phyloP scores from a whole-genome alignment of 192 early-diverging fungal species.

The Coemansia sp. region DNA sequence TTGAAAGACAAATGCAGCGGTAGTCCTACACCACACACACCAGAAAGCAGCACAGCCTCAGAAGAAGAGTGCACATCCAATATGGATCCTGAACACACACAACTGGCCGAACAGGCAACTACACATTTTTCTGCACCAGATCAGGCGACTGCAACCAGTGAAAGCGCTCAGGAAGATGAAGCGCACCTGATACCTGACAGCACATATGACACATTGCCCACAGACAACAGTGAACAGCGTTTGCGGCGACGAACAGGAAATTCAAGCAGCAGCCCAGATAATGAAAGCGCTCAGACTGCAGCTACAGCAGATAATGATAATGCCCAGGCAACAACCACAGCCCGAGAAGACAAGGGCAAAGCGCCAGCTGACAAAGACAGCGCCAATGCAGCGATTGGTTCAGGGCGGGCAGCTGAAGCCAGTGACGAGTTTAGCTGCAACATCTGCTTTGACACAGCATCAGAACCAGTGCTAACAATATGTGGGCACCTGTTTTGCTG shows the following conservation, averaged over 20 bases:
- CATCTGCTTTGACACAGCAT: slow-evolving; percentile 72
- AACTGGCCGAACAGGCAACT: background rate
- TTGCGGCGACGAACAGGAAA: slow-evolving; percentile 15
- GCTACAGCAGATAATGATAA: slow-evolving; percentile 5
- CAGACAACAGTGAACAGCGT: background rate
- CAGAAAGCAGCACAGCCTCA: background rate
- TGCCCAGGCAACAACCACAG: slow-evolving; percentile 2
- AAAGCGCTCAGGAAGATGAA: no score
- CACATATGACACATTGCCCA: background rate
- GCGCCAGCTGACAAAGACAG: background rate
- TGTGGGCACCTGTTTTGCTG: slow-evolving; percentile 83
- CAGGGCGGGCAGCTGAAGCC: slow-evolving; percentile 1
- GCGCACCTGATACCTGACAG: background rate
- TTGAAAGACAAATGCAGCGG: background rate
- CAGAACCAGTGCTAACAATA: slow-evolving; percentile 70
- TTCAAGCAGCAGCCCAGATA: background rate
- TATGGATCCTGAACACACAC: background rate
- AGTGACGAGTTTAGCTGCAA: slow-evolving; percentile 52
- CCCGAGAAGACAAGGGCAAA: slow-evolving; percentile 17
- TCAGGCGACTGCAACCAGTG: no score
- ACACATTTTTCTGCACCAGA: background rate
- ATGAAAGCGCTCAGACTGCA: background rate
- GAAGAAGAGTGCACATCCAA: background rate
- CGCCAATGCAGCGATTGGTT: background rate
- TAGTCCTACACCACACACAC: background rate